phyloP scores from a whole-genome alignment of 2,329 filamentous ascomycete species.

The Paraphoma sp. region DNA sequence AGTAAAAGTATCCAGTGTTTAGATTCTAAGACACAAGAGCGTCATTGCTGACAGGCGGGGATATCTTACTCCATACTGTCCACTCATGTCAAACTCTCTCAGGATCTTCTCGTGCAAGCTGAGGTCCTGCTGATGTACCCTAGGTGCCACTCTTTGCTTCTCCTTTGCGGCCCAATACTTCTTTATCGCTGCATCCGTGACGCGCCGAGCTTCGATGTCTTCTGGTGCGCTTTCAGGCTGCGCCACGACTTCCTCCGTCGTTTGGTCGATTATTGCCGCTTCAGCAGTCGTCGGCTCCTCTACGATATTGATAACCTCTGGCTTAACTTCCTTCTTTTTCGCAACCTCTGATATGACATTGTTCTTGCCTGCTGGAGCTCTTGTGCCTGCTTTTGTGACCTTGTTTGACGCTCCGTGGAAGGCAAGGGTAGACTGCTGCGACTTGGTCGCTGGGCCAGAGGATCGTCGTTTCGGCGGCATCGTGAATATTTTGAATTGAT shows the following conservation, averaged over 20 bases:
- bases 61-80: constrained; percentile 81
- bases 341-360: constrained; percentile 44
- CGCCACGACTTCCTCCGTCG: constrained; percentile 40
- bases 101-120: constrained; percentile 82
- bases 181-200: constrained; percentile 73
- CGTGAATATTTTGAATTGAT: constrained; percentile 9
- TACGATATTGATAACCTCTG: constrained; percentile 28
- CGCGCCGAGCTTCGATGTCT: constrained; percentile 66
- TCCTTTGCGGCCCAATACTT: constrained; percentile 81
- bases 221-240: constrained; percentile 39
- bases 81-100: constrained; percentile 89
- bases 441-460: constrained; percentile 53
- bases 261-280: constrained; percentile 48
- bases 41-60: not conserved
- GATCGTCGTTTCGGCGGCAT: constrained; percentile 56
- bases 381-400: constrained; percentile 63
- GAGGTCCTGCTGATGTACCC: constrained; percentile 80
- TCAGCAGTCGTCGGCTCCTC: constrained; percentile 48
- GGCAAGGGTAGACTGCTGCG: constrained; percentile 67
- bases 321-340: constrained; percentile 33
- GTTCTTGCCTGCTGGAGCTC: constrained; percentile 47
- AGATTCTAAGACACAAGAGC: not conserved
- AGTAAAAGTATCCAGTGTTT: not conserved
- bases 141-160: constrained; percentile 67
- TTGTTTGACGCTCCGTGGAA: constrained; percentile 63